Conservation (phyloP, 1,139 yeast genomes). For the Taiozyma sp. region DNA sequence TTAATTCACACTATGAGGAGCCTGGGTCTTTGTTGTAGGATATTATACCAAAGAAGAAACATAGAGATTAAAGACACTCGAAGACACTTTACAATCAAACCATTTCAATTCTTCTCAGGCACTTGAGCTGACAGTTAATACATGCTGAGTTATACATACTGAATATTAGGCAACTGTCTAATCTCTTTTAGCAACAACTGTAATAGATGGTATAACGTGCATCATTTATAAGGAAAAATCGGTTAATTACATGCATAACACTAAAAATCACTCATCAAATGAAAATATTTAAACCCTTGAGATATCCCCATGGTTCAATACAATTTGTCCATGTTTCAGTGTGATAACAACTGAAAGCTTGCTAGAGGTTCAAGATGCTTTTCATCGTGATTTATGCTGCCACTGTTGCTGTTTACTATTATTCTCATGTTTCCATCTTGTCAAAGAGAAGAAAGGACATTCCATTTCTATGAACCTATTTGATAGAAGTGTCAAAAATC, state of each 20-base stretch:
- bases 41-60: too few relatives aligned
- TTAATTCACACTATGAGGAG: too few relatives aligned
- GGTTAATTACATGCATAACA: background rate
- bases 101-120: too few relatives aligned
- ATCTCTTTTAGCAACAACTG: too few relatives aligned
- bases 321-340: background rate
- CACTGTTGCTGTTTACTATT: slow-evolving; percentile 13
- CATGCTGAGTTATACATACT: too few relatives aligned
- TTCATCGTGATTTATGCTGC: slow-evolving; percentile 14
- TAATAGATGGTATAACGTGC: too few relatives aligned
- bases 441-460: slow-evolving; percentile 20
- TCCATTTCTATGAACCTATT: slow-evolving; percentile 13
- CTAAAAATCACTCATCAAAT: background rate
- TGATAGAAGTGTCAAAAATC: too few relatives aligned
- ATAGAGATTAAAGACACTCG: too few relatives aligned
- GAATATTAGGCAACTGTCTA: too few relatives aligned
- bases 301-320: background rate
- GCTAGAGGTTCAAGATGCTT: background rate
- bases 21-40: too few relatives aligned
- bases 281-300: background rate
- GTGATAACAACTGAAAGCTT: background rate
- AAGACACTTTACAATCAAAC: too few relatives aligned
- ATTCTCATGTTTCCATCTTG: slow-evolving; percentile 18
- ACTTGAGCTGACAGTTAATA: too few relatives aligned
- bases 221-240: background rate